Evolutionary conservation across 2,329 filamentous ascomycete species (phyloP).

Genomic region (Juglanconis oblonga): DNA sequence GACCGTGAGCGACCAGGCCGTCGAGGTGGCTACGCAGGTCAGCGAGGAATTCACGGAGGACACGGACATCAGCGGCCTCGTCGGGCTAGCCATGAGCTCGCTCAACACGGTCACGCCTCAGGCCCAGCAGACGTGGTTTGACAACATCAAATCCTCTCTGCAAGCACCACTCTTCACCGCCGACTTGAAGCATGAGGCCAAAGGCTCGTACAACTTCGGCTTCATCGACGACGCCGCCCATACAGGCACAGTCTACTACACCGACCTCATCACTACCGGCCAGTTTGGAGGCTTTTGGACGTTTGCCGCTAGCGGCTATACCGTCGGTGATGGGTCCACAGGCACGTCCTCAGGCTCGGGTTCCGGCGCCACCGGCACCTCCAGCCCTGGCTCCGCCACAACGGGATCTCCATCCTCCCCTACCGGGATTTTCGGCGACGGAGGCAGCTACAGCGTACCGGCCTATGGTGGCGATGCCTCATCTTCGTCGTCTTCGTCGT

Average conservation of each 20-base stretch:
- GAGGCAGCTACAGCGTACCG: neutral
- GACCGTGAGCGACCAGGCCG: constrained; percentile 27
- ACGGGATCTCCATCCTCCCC: neutral
- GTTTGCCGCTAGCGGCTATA: constrained; percentile 48
- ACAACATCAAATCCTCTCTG: constrained; percentile 31
- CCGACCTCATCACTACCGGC: constrained; percentile 37
- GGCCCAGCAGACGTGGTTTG: constrained; percentile 31
- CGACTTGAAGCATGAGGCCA: constrained; percentile 29
- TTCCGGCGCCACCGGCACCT: neutral
- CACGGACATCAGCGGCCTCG: constrained; percentile 23
- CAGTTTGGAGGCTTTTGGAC: constrained; percentile 53
- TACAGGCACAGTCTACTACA: constrained; percentile 51
- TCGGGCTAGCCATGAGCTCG: constrained; percentile 28
- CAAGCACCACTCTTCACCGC: constrained; percentile 55
- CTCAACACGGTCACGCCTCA: constrained; percentile 29
- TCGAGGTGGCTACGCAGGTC: constrained; percentile 28
- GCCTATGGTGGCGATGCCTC: neutral
- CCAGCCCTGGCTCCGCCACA: neutral
- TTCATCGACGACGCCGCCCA: constrained; percentile 52
- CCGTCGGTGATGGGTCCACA: constrained; percentile 34
- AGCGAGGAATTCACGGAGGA: constrained; percentile 26
- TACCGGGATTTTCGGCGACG: neutral
- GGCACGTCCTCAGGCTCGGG: neutral
- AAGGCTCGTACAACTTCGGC: constrained; percentile 55
- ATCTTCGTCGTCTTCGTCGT: neutral